Conservation (phyloP, 169 alveolate species). For the Eimeria praecox region DNA sequence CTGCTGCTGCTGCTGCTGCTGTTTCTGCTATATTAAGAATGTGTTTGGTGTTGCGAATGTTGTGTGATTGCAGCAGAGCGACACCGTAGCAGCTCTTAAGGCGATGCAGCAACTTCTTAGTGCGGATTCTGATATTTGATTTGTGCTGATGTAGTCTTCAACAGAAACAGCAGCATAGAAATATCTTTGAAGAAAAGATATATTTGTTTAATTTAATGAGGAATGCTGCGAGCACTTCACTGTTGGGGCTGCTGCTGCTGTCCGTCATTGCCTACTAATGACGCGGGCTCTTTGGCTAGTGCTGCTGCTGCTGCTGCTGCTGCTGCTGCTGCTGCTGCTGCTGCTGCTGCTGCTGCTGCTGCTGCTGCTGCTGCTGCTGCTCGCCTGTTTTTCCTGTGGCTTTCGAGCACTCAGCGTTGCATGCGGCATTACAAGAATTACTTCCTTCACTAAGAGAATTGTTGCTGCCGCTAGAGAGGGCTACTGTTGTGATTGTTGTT, state of each 20-base stretch:
- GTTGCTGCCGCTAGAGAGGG: background rate
- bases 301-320: background rate
- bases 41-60: background rate
- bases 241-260: background rate
- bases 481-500: background rate
- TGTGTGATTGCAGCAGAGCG: constrained; percentile 45
- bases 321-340: background rate
- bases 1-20: background rate
- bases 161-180: too few relatives aligned
- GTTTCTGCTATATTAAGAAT: background rate
- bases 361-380: background rate
- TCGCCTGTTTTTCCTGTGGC: background rate
- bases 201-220: background rate
- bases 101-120: constrained; percentile 34
- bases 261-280: background rate
- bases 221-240: background rate
- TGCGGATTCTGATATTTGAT: background rate
- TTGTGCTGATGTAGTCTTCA: background rate
- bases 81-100: background rate
- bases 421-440: background rate
- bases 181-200: too few relatives aligned
- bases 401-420: background rate
- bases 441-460: background rate
- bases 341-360: background rate
- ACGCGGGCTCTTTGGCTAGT: too few relatives aligned